Evolutionary conservation across 169 alveolate genomes (phyloP), one percentile per base, ranked within the genome.

Genomic region (Eimeria necatrix): DNA sequence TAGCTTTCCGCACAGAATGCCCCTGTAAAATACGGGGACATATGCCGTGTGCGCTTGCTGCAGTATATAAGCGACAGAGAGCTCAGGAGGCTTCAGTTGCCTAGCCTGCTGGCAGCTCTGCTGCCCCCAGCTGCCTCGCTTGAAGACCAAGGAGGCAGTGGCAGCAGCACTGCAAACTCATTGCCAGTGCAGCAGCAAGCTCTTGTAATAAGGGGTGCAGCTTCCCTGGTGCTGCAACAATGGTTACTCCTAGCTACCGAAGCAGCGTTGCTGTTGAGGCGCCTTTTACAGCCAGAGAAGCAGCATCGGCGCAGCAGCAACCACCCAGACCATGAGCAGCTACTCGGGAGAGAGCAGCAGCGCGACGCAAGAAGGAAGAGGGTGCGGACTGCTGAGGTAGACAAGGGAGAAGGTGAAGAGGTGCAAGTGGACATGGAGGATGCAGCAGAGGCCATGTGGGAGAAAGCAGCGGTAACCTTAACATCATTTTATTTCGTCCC

Each of bases 131-230:
- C 52, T 18, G 51, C 89, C 9, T 52, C 49, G 10, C 53, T 80
- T 5, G 89, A 80, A 80, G 89, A 80, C 70, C 71, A 51, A 52
- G 89, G 68, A 49, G 68, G 71, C 4, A 9, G 18, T n/a, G 24
- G 26, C 71, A 24, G 52, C 22, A 20, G 89, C 70, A 48, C 61
- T 32, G 22, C 70, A 61, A 51, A 18, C 89, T 14, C 59, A 51
- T 60, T 80, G 52, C 94, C 94, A n/a, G 74, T 88, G 88, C 94
- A 68, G 12, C 94, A 88, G 87, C 94, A 88, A 22, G 94, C 94
- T 22, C 81, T 88, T 9, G 86, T 88, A 41, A 6, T 88, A 56
- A 70, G 94, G 16, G 94, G 94, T 46, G 94, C 76, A 53, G 94
- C 94, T n/a, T 48, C 87, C 5, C 48, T 88, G 49, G 60, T 88